Conservation (phyloP, 2,329 filamentous ascomycete genomes). For the Xylaria hypoxylon region DNA sequence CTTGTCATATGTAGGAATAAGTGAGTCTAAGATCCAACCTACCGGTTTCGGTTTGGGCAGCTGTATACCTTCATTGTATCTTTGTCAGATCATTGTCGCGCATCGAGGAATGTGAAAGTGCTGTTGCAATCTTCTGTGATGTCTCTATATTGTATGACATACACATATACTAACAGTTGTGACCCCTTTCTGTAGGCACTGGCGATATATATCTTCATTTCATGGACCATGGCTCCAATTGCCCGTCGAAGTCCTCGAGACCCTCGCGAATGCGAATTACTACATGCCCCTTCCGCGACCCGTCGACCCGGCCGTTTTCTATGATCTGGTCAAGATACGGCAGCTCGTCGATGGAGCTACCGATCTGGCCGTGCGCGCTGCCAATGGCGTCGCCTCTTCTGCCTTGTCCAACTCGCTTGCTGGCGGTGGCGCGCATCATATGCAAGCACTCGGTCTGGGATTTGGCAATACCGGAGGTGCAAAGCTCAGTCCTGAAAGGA, state of each 20-base stretch:
- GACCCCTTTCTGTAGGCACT: constrained; percentile 68
- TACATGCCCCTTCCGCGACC: constrained; percentile 79
- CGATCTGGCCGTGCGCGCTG: constrained; percentile 79
- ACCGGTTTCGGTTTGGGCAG: background rate
- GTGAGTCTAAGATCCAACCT: constrained; percentile 58
- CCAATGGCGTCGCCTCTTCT: constrained; percentile 76
- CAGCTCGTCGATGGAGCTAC: constrained; percentile 83
- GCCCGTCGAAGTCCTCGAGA: constrained; percentile 81
- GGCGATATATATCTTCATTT: constrained; percentile 86
- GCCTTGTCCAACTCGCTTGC: constrained; percentile 65
- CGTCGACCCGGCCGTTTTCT: constrained; percentile 83
- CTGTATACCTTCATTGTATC: background rate
- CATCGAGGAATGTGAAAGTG: constrained; percentile 22
- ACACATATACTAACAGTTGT: constrained; percentile 19
- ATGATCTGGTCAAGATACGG: constrained; percentile 85
- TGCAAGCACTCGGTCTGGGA: constrained; percentile 62
- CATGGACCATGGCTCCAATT: constrained; percentile 87
- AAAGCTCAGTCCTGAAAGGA: constrained; percentile 80
- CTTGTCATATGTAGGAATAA: constrained; percentile 76
- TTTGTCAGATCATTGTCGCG: constrained; percentile 15
- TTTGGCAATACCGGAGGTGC: constrained; percentile 69
- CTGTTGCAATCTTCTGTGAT: constrained; percentile 28
- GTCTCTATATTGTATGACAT: constrained; percentile 2
- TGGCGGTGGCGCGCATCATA: constrained; percentile 57
- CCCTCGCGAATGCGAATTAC: constrained; percentile 82